Conservation (phyloP, 2,329 filamentous ascomycete genomes). For the Monilinia fructicola region DNA sequence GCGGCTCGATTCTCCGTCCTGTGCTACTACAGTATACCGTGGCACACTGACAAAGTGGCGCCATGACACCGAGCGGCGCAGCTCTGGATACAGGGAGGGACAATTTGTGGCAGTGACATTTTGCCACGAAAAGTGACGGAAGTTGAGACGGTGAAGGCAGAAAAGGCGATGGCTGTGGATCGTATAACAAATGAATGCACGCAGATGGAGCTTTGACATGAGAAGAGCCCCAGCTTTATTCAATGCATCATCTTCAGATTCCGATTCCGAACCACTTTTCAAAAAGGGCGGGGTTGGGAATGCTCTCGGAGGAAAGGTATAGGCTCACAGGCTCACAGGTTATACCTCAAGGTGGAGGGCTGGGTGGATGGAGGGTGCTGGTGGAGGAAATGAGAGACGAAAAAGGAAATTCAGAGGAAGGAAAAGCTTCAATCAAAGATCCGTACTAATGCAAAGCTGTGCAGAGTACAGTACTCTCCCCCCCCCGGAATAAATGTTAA, state of each 20-base stretch:
- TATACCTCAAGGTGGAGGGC: too few relatives aligned
- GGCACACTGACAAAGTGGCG: not conserved
- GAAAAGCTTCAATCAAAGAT: not conserved
- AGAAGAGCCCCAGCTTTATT: slow-evolving; percentile 9
- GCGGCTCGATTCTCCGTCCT: not conserved
- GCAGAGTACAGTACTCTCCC: too few relatives aligned
- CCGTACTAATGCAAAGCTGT: not conserved
- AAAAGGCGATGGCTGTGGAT: slow-evolving; percentile 10
- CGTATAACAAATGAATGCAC: slow-evolving; percentile 7
- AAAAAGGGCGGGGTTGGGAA: slow-evolving; percentile 18
- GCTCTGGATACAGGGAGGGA: slow-evolving; percentile 6
- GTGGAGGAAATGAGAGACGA: not conserved
- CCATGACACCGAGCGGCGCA: not conserved
- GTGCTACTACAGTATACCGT: not conserved
- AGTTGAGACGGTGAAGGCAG: not conserved
- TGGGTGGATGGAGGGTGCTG: too few relatives aligned
- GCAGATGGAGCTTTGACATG: not conserved
- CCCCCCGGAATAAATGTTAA: too few relatives aligned
- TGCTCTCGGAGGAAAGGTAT: too few relatives aligned
- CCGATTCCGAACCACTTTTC: not conserved
- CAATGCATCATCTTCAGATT: not conserved
- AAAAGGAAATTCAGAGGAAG: not conserved
- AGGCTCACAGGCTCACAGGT: too few relatives aligned
- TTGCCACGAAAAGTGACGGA: slow-evolving; percentile 11
- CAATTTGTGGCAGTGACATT: slow-evolving; percentile 2